Conservation (phyloP, 805 yeast species). For the Cyberlindnera japonica region DNA sequence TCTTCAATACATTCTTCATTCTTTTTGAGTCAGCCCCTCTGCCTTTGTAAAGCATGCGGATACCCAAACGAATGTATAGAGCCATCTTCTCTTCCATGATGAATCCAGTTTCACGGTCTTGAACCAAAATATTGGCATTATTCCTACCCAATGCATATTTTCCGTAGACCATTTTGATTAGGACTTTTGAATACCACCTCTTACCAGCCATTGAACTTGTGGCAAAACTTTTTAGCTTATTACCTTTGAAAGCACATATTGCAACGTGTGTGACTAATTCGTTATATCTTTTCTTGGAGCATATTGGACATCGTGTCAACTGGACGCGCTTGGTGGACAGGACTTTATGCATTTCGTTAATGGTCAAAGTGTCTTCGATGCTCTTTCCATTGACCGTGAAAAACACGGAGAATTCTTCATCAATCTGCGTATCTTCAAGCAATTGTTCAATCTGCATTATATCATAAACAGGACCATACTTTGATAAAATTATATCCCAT, state of each 20-base stretch:
- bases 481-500: constrained; percentile 61
- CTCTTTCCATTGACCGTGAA: constrained; percentile 17
- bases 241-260: constrained; percentile 74
- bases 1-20: constrained; percentile 56
- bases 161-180: constrained; percentile 85
- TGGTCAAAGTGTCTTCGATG: constrained; percentile 41
- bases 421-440: constrained; percentile 17
- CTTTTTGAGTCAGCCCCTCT: constrained; percentile 57
- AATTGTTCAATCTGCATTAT: constrained; percentile 54
- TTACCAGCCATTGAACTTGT: constrained; percentile 79
- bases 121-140: constrained; percentile 92
- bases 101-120: constrained; percentile 84
- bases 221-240: constrained; percentile 70
- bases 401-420: constrained; percentile 21
- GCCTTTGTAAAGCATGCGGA: constrained; percentile 76
- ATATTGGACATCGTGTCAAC: constrained; percentile 70
- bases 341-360: constrained; percentile 51
- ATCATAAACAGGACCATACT: constrained; percentile 42
- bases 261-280: constrained; percentile 87
- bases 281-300: constrained; percentile 66
- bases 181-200: constrained; percentile 81
- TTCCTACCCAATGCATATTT: constrained; percentile 81
- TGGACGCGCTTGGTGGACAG: constrained; percentile 36
- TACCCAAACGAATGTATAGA: constrained; percentile 82
- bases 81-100: constrained; percentile 93